A percentile compares a stretch with the other conserved stretches of the same genome.
Conservation (phyloP, 768 basidiomycete genomes). For the Dictyophora rubrovolvata region DNA sequence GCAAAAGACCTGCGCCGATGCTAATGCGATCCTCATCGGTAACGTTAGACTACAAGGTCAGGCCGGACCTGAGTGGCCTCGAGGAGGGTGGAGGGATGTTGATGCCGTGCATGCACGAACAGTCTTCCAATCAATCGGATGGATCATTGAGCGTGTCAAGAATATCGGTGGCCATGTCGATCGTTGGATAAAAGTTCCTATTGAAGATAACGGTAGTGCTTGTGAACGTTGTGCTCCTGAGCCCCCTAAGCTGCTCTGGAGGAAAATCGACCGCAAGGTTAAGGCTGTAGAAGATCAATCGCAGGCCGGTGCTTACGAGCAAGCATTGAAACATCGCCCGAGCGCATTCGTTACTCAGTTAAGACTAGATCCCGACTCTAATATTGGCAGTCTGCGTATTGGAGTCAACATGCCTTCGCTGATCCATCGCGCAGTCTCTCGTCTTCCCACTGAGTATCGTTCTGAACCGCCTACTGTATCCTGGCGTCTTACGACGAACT, state of each 20-base stretch:
- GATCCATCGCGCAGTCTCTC: conserved; percentile 74
- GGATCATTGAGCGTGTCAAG: conserved; percentile 79
- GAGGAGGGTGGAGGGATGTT: conserved; percentile 63
- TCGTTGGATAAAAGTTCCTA: conserved; percentile 53
- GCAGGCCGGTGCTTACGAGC: conserved; percentile 84
- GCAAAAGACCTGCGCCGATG: conserved; percentile 57
- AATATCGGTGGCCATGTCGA: conserved; percentile 56
- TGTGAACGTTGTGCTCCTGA: conserved; percentile 80
- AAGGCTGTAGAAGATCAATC: conserved; percentile 72
- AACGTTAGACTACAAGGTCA: conserved; percentile 59
- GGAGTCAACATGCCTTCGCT: conserved; percentile 84
- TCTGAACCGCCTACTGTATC: conserved; percentile 43
- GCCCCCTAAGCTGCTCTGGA: conserved; percentile 70
- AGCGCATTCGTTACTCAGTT: conserved; percentile 81
- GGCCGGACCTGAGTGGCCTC: conserved; percentile 73
- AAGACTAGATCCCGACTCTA: conserved; percentile 44
- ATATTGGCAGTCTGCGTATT: conserved; percentile 63
- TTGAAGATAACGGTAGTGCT: conserved; percentile 33
- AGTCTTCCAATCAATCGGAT: conserved; percentile 72
- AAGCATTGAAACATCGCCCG: conserved; percentile 77
- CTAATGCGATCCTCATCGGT: conserved; percentile 72
- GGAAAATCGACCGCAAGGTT: conserved; percentile 47
- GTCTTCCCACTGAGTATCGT: conserved; percentile 51
- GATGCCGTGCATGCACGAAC: conserved; percentile 80
- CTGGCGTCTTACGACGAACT: conserved; percentile 79